Evolutionary conservation across 2,329 filamentous ascomycete genomes (phyloP).

Genomic region (Bipolaris victoriae): DNA sequence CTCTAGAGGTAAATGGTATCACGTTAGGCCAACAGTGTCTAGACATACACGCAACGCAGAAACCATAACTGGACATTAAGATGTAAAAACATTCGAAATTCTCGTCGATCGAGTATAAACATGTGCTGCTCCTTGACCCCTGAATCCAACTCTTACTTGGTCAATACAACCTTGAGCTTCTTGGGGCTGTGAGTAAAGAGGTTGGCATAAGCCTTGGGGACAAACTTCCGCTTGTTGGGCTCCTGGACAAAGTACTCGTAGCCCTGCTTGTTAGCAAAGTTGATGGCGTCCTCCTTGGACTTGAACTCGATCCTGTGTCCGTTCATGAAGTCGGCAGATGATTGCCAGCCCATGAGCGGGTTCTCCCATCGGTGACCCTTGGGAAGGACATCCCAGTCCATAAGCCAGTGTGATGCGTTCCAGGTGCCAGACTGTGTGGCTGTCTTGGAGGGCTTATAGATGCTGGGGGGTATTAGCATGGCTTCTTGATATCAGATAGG

Average conservation of each 20-base stretch:
- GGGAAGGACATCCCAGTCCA: constrained; percentile 95
- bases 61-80: neutral
- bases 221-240: constrained; percentile 83
- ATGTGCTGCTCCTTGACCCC: constrained; percentile 15
- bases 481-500: neutral
- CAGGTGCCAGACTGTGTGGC: constrained; percentile 94
- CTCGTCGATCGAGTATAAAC: constrained; percentile 36
- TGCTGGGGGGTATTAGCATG: constrained; percentile 62
- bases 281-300: constrained; percentile 90
- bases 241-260: constrained; percentile 99
- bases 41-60: neutral
- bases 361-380: constrained; percentile 99
- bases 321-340: constrained; percentile 92
- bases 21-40: neutral
- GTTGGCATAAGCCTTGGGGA: constrained; percentile 94
- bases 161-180: constrained; percentile 81
- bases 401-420: constrained; percentile 85
- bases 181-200: constrained; percentile 87
- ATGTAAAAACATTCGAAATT: constrained; percentile 11
- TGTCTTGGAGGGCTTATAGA: constrained; percentile 90
- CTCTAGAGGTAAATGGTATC: neutral
- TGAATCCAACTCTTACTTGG: constrained; percentile 66
- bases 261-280: constrained; percentile 96
- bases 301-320: constrained; percentile 90
- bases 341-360: constrained; percentile 97